These are phyloP conservation scores for Sporothrix sp. DNA, from an alignment of 2,329 filamentous ascomycete genomes.

Conservation along the genomic window DNA sequence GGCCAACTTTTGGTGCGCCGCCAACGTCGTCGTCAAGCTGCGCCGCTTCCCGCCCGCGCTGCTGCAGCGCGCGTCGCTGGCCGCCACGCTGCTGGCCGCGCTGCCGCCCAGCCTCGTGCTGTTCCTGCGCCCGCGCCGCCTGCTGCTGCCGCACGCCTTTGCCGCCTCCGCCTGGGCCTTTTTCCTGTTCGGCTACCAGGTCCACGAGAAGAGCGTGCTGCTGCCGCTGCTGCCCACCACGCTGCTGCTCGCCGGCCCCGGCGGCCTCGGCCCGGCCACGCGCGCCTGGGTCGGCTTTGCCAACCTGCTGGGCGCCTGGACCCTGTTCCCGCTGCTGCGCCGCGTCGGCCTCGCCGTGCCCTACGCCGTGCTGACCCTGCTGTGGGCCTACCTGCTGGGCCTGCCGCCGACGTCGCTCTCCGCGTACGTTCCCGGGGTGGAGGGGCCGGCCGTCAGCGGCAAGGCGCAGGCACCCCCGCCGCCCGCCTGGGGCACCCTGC, in stretches of 20 bases:
- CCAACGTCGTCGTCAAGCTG: conserved; percentile 84
- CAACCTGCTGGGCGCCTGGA: conserved; percentile 83
- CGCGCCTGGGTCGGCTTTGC: conserved; percentile 94
- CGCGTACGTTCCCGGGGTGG: conserved; percentile 49
- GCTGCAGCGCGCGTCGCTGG: conserved; percentile 67
- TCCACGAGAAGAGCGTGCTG: conserved; percentile 95
- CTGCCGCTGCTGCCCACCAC: conserved; percentile 92
- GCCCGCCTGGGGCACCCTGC: conserved; percentile 47
- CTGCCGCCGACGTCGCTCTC: conserved; percentile 68
- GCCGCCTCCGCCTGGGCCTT: conserved; percentile 89
- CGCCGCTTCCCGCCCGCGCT: conserved; percentile 59
- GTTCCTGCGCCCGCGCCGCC: conserved; percentile 66
- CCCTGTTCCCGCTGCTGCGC: conserved; percentile 82
- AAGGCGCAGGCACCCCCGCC: conserved; percentile 33
- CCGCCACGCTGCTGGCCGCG: conserved; percentile 66
- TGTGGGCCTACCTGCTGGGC: conserved; percentile 88
- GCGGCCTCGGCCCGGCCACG: conserved; percentile 65
- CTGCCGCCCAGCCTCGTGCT: conserved; percentile 69
- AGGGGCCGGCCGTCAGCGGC: background rate
- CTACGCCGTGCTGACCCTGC: conserved; percentile 70
- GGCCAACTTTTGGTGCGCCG: conserved; percentile 93
- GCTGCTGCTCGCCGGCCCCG: conserved; percentile 65
- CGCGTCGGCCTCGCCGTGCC: conserved; percentile 77
- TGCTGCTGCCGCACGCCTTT: conserved; percentile 68
- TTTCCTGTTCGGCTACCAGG: conserved; percentile 95